phyloP scores from a whole-genome alignment of 2,329 filamentous ascomycete genomes.

The Dichotomopilus funicola region DNA sequence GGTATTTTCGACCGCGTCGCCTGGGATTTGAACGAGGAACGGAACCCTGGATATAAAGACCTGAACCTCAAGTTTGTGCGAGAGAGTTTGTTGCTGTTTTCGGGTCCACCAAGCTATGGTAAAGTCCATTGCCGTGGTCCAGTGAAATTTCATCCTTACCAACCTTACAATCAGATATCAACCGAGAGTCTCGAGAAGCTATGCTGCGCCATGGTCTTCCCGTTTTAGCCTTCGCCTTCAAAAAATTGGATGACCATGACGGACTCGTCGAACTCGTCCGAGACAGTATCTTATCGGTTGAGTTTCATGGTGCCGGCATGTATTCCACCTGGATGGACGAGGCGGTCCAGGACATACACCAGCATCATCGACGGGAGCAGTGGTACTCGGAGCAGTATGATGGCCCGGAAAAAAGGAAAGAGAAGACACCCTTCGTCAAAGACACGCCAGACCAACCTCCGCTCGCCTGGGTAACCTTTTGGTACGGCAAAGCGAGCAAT shows the following conservation, averaged over 20 bases:
- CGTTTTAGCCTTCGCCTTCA: background rate
- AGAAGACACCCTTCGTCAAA: background rate
- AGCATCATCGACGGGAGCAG: background rate
- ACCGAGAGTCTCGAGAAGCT: background rate
- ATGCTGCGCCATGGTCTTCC: background rate
- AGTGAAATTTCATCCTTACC: background rate
- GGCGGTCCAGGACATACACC: background rate
- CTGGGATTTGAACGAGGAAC: slow-evolving; percentile 3
- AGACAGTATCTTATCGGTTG: background rate
- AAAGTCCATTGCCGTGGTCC: background rate
- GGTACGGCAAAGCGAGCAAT: background rate
- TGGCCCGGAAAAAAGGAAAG: background rate
- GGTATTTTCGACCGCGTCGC: slow-evolving; percentile 1
- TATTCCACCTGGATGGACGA: background rate
- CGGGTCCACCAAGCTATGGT: background rate
- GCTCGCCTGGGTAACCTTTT: slow-evolving; percentile 1
- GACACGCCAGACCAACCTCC: background rate
- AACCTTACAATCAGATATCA: background rate
- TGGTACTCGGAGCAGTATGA: background rate
- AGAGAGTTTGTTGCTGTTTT: background rate
- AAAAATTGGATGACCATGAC: background rate
- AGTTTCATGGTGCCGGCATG: background rate
- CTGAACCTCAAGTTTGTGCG: background rate
- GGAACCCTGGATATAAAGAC: background rate
- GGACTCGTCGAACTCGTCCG: background rate